Base-by-base conservation (phyloP, 148 eudicot genomes). In the Limonium bicolor region DNA sequence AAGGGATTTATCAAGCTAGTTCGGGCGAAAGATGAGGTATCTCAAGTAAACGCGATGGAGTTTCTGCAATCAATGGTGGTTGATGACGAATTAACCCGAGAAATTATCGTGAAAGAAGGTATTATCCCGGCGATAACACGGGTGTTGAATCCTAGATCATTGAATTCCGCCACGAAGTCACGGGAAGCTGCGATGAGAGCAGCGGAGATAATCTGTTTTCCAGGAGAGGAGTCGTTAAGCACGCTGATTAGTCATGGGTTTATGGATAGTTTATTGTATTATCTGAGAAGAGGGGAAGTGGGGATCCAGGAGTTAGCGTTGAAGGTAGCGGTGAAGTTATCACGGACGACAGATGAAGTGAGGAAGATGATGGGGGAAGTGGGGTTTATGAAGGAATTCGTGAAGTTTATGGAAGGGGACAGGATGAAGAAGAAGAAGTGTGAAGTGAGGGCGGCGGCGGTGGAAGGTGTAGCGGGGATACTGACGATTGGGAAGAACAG, bases 321-420 rank as follows among this genome's bases (percentile, higher is more conserved):
- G 28, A 82, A 79, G 60, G 73, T 82, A 3, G 67, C 82, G 1
- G 68, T 39, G 41, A 58, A 66, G 59, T 65, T 87, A 0, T 66
- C 75, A 48, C 60, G 61, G 19, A 65, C 66, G 2, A 82, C 86
- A 2, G 90, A 71, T 20, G 81, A 82, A 26, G 85, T 75, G 8
- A 65, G 72, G 55, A 87, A 77, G 62, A 51, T 63, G 14, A 82
- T 87, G 80, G 96, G 94, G 0, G 83, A 87, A 22, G 58, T 53
- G 0, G 96, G 94, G 23, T 82, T 82, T 5, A 74, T 87, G 70
- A 58, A 63, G 0, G 96, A 77, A 47, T 63, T 87, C 9, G 63
- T 71, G 4, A 76, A 68, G 28, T 79, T 82, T 42, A 64, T 87
- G 0, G 78, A 72, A 4, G 37, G 15, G 8, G n/a, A n/a, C n/a